Conservation (phyloP, 768 basidiomycete genomes). For the Rhodosporidiobolus sp. region DNA sequence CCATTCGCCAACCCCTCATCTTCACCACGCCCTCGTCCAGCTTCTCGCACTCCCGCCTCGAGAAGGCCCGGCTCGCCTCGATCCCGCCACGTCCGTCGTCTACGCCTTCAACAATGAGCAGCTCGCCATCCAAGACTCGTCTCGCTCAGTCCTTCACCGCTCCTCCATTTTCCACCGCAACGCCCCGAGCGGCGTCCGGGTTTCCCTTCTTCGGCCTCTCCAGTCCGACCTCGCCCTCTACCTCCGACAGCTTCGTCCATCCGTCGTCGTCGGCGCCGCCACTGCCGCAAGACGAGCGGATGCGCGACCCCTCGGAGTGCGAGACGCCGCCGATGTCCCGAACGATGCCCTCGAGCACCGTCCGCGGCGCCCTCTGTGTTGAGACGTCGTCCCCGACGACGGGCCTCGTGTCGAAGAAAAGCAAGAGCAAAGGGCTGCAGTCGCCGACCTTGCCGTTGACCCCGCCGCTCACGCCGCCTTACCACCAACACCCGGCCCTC, state of each 20-base stretch:
- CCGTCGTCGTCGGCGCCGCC: neutral
- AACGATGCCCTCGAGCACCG: neutral
- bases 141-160: constrained; percentile 11
- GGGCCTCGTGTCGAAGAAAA: constrained; percentile 18
- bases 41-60: constrained; percentile 23
- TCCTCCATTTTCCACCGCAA: neutral
- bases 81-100: neutral
- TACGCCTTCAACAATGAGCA: neutral
- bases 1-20: constrained; percentile 16
- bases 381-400: constrained; percentile 4
- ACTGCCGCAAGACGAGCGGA: constrained; percentile 10
- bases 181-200: neutral
- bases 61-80: constrained; percentile 15
- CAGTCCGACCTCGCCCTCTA: constrained; percentile 1
- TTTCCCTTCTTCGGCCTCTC: neutral
- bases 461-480: constrained; percentile 38
- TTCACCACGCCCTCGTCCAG: constrained; percentile 11
- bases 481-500: neutral
- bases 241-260: neutral
- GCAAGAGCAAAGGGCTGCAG: constrained; percentile 11
- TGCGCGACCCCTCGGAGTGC: constrained; percentile 25
- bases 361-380: neutral
- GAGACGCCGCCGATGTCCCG: constrained; percentile 31
- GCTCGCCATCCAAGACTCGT: neutral
- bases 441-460: constrained; percentile 30